phyloP scores from a whole-genome alignment of 1,284 basidiomycete species.

The Mycosarcoma maydis region DNA sequence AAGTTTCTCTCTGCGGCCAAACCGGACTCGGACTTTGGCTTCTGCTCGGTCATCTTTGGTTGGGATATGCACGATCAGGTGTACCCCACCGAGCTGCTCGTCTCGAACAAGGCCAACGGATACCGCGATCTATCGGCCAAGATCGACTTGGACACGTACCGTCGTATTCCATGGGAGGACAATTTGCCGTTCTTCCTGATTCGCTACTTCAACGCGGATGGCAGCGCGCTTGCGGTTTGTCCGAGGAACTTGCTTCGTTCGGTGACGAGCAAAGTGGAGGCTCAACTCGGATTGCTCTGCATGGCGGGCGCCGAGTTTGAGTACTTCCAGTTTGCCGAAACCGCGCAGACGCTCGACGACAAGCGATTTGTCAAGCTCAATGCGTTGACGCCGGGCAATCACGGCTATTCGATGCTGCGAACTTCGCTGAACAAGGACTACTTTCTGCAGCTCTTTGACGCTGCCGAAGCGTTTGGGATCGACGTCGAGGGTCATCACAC shows the following conservation, averaged over 20 bases:
- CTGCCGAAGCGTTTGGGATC: constrained; percentile 78
- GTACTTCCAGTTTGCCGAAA: constrained; percentile 95
- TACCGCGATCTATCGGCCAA: constrained; percentile 86
- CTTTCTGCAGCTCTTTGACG: constrained; percentile 87
- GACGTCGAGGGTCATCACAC: constrained; percentile 94
- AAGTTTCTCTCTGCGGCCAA: constrained; percentile 90
- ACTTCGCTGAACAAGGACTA: constrained; percentile 80
- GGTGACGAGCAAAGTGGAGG: constrained; percentile 70
- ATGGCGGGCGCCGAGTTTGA: constrained; percentile 90
- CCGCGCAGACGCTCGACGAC: constrained; percentile 76
- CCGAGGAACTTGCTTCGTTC: constrained; percentile 82
- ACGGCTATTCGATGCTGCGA: constrained; percentile 66
- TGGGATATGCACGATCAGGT: constrained; percentile 66
- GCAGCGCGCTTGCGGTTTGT: constrained; percentile 76
- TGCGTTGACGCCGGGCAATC: constrained; percentile 84
- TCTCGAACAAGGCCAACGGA: constrained; percentile 89
- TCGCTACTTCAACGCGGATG: constrained; percentile 79
- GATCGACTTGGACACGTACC: constrained; percentile 81
- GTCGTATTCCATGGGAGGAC: constrained; percentile 90
- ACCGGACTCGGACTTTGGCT: constrained; percentile 72
- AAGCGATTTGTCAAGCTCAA: constrained; percentile 81
- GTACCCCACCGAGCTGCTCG: constrained; percentile 81
- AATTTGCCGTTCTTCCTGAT: constrained; percentile 92
- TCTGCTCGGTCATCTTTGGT: constrained; percentile 56
- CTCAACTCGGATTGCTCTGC: constrained; percentile 43